Evolutionary conservation across 805 yeast genomes (phyloP), one percentile per base, ranked within the genome.

Genomic region (Jamesozyma piceae): DNA sequence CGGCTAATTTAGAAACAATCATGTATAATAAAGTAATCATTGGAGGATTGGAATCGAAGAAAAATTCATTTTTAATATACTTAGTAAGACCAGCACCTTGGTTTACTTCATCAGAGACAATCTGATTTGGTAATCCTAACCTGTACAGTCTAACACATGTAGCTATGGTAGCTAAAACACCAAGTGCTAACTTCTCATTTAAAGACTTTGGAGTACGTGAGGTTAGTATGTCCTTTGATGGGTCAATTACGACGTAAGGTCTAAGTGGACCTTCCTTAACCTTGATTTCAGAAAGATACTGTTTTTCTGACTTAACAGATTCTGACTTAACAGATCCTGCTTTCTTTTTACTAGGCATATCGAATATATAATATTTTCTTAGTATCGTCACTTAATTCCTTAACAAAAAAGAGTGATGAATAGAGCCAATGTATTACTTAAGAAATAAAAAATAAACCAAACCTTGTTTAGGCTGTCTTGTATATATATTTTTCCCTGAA

Each of bases 21-120:
- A 87, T 89, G 63, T 73, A 82, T 36, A 84, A 60, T 78, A 84
- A 72, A 55, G 79, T 77, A 30, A 82, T 80, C 50, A 84, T 68
- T 8, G 95, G 95, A 5, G 95, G 94, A 52, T 81, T 82, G 37
- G 75, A 79, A 58, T 79, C 88, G 72, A 82, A 69, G 62, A 82
- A 82, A 57, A 71, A 82, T 24, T 62, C 61, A 19, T 84, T 82
- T 38, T 67, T 62, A 40, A 78, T 70, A 65, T 88, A 92, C 63
- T 84, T 82, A 45, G 80, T 74, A 29, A 96, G 94, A 65, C 88
- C 88, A 8, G 92, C 90, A 42, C 98, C 97, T 54, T 90, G 87
- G 61, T 83, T 92, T 33, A 81, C 88, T 63, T 90, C 98, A 62
- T 87, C 95, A 51, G 83, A 83, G 11, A 90, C 95, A 32, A 88